Conservation (phyloP, 2,329 filamentous ascomycete species). For the Fusarium sp. region DNA sequence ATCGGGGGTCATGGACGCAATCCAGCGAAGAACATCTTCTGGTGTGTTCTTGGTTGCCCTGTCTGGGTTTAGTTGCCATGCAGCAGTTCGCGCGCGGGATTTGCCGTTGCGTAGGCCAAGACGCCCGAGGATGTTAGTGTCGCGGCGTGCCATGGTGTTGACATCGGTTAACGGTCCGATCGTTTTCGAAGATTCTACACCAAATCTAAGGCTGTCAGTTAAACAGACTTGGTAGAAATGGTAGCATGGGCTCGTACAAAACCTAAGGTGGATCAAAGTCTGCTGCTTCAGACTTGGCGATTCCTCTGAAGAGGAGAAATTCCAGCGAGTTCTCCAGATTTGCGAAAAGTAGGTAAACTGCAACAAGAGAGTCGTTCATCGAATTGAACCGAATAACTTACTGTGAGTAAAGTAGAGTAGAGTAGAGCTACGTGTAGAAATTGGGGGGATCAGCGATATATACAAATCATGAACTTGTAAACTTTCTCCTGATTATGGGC, state of each 20-base stretch:
- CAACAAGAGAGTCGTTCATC: not conserved
- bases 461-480: not conserved
- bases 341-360: not conserved
- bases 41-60: not conserved
- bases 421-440: not conserved
- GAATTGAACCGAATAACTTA: not conserved
- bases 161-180: not conserved
- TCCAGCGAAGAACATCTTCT: not conserved
- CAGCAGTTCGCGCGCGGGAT: not conserved
- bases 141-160: not conserved
- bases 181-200: not conserved
- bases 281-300: not conserved
- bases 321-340: not conserved
- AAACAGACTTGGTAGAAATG: fast-evolving
- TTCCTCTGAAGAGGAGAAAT: constrained; percentile 3
- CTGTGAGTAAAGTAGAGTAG: not conserved
- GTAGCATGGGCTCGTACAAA: not conserved
- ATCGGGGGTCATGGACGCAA: not conserved
- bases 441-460: not conserved
- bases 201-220: not conserved
- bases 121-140: not conserved
- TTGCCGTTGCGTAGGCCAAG: not conserved
- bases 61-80: not conserved
- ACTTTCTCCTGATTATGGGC: not conserved
- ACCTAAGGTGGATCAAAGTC: constrained; percentile 2